Conservation (phyloP, 768 basidiomycete genomes). For the Mycena chlorophos region DNA sequence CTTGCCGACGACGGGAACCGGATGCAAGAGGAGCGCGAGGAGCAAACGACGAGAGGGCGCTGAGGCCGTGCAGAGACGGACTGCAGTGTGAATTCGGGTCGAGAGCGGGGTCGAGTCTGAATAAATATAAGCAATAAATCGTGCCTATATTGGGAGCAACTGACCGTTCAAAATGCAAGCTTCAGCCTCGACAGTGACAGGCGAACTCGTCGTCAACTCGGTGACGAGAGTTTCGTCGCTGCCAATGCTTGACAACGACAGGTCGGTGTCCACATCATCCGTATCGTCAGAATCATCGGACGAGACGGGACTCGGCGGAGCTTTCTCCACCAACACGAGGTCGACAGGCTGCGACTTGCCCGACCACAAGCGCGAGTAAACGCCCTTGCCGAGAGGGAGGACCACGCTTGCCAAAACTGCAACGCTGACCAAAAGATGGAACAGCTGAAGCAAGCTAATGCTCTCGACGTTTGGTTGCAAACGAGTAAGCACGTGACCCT, state of each 20-base stretch:
- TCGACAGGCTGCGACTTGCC: conserved; percentile 9
- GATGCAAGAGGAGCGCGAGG: conserved; percentile 31
- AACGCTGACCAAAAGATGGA: conserved; percentile 67
- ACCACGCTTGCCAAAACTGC: conserved; percentile 61
- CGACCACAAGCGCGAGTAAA: conserved; percentile 31
- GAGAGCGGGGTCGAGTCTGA: conserved; percentile 12
- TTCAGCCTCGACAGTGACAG: conserved; percentile 19
- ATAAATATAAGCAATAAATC: background rate
- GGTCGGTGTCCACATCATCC: conserved; percentile 11
- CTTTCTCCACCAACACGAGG: background rate
- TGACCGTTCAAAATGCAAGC: conserved; percentile 36
- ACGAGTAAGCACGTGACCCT: conserved; percentile 57
- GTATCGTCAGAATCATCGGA: conserved; percentile 9
- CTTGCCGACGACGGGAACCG: conserved; percentile 20
- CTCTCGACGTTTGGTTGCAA: conserved; percentile 25
- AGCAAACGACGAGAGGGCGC: background rate
- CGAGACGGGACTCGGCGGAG: background rate
- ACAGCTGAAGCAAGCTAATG: conserved; percentile 57
- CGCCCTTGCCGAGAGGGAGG: conserved; percentile 20
- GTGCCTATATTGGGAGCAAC: conserved; percentile 6
- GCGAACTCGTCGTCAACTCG: background rate
- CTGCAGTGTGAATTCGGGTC: conserved; percentile 21
- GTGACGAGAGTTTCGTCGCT: conserved; percentile 2
- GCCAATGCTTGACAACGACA: conserved; percentile 14
- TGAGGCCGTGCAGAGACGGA: conserved; percentile 2